These are phyloP conservation scores for Strigomonas galati DNA, from an alignment of 208 protist genomes.

Conservation along the genomic window DNA sequence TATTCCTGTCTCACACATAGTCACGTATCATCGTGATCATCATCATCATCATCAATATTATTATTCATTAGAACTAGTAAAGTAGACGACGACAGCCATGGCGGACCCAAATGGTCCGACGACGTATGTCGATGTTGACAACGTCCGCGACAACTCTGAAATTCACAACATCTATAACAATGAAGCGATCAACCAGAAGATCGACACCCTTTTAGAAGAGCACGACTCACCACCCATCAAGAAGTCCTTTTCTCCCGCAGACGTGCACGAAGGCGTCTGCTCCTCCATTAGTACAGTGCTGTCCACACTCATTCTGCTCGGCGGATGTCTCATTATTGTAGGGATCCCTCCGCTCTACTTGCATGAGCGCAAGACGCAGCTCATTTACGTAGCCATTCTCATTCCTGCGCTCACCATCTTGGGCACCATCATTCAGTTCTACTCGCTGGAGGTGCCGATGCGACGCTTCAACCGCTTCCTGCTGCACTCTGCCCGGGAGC, in stretches of 20 bases:
- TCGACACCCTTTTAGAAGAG: background rate
- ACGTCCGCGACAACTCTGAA: background rate
- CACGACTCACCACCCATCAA: background rate
- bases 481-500: slow-evolving; percentile 24
- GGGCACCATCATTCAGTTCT: slow-evolving; percentile 41
- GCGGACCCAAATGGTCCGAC: background rate
- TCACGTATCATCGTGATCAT: too few species aligned
- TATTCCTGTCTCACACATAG: too few species aligned
- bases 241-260: background rate
- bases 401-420: slow-evolving; percentile 40
- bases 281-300: slow-evolving; percentile 2
- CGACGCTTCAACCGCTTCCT: slow-evolving; percentile 25
- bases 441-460: slow-evolving; percentile 33
- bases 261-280: background rate
- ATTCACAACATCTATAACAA: background rate
- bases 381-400: slow-evolving; percentile 49
- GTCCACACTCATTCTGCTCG: slow-evolving; percentile 14
- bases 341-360: slow-evolving; percentile 51
- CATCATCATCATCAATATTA: too few species aligned
- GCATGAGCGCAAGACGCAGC: slow-evolving; percentile 3
- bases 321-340: slow-evolving; percentile 31
- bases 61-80: too few species aligned
- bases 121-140: slow-evolving; percentile 1
- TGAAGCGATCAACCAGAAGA: background rate
- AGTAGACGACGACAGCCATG: too few species aligned